phyloP scores from a whole-genome alignment of 2,329 filamentous ascomycete species.

The Aspergillus sp. region DNA sequence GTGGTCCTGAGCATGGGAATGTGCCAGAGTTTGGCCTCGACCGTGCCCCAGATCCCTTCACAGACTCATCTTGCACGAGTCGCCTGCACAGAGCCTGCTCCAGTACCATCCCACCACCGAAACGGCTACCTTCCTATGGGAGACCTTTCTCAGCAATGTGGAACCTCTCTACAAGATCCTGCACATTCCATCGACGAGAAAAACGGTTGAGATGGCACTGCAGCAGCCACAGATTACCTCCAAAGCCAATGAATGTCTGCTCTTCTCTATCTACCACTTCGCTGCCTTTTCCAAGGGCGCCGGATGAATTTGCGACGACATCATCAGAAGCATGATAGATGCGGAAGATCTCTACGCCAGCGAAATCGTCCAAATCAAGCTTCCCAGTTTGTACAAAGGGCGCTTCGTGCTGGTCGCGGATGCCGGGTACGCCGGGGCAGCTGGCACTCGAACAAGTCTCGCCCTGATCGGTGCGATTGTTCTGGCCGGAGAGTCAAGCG shows the following conservation, averaged over 20 bases:
- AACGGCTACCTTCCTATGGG: background rate
- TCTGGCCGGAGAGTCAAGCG: background rate
- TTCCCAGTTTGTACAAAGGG: background rate
- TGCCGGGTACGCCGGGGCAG: conserved; percentile 1
- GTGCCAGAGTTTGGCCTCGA: background rate
- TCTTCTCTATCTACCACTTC: background rate
- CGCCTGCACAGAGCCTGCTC: background rate
- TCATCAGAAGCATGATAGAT: conserved; percentile 1
- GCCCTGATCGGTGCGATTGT: conserved; percentile 3
- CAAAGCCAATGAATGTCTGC: background rate
- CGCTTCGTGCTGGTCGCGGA: conserved; percentile 9
- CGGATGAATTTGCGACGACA: conserved; percentile 1
- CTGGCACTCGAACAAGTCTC: conserved; percentile 4
- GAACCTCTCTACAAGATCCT: background rate
- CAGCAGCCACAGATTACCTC: background rate
- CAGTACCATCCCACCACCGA: background rate
- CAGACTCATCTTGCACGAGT: background rate
- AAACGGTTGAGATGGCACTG: background rate
- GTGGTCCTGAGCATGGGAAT: background rate
- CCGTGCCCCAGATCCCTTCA: background rate
- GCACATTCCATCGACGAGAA: background rate
- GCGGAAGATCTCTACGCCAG: conserved; percentile 3
- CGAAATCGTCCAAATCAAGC: background rate
- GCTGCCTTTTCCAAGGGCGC: background rate
- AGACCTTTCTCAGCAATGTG: background rate